Evolutionary conservation across 768 basidiomycete genomes (phyloP).

Genomic region (Trametopsis cervina): DNA sequence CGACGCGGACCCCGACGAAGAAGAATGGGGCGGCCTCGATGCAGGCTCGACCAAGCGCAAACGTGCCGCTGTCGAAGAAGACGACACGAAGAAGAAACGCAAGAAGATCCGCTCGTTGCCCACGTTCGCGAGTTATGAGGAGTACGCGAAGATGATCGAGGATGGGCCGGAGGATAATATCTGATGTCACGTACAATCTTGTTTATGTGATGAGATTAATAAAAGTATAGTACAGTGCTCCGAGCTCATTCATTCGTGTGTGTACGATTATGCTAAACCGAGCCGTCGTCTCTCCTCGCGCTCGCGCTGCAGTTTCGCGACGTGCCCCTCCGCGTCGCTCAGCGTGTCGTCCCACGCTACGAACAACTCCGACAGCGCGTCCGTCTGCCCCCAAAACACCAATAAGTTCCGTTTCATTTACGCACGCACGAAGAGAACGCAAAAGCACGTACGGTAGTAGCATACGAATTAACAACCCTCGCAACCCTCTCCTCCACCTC

Average conservation of each 20-base stretch:
- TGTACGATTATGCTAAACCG: slow-evolving; percentile 29
- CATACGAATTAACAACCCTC: slow-evolving; percentile 58
- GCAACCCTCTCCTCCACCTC: slow-evolving; percentile 63
- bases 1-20: slow-evolving; percentile 34
- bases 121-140: slow-evolving; percentile 84
- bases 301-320: slow-evolving; percentile 52
- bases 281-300: slow-evolving; percentile 51
- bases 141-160: slow-evolving; percentile 81
- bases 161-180: slow-evolving; percentile 66
- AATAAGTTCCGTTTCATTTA: neutral
- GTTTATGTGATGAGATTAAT: no score
- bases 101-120: slow-evolving; percentile 67
- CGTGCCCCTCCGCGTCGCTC: slow-evolving; percentile 55
- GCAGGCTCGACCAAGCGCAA: slow-evolving; percentile 29
- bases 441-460: slow-evolving; percentile 49
- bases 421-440: neutral
- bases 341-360: slow-evolving; percentile 80
- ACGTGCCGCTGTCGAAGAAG: slow-evolving; percentile 35
- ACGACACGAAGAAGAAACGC: slow-evolving; percentile 39
- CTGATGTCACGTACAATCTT: no score
- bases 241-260: neutral
- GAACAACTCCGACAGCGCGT: slow-evolving; percentile 76
- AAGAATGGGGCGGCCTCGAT: slow-evolving; percentile 51
- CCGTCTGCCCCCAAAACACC: no score
- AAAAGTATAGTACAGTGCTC: no score